A percentile compares a stretch with the other conserved stretches of the same genome.
Evolutionary conservation across 2,329 filamentous ascomycete species (phyloP).

Genomic region (Calonectria hawksworthii): DNA sequence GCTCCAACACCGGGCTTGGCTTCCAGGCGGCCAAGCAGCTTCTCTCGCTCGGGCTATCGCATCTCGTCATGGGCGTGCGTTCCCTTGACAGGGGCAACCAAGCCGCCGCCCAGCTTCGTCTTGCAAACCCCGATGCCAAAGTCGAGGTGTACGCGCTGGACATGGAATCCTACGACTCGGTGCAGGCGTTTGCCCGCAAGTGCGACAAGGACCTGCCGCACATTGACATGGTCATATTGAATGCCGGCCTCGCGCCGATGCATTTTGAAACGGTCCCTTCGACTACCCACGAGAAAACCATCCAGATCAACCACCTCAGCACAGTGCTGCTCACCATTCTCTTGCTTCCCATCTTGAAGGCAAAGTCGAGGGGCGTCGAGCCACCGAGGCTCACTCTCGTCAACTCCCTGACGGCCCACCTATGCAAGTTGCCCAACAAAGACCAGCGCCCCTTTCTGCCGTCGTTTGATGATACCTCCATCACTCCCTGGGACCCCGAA

Average conservation of each 20-base stretch:
- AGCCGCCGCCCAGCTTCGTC: slow-evolving; percentile 27
- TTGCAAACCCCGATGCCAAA: slow-evolving; percentile 8
- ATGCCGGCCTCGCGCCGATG: slow-evolving; percentile 47
- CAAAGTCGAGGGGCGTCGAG: background rate
- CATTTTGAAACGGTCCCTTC: slow-evolving; percentile 31
- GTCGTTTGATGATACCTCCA: slow-evolving; percentile 44
- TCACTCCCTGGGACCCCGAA: slow-evolving; percentile 34
- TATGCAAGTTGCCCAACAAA: slow-evolving; percentile 45
- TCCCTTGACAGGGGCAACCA: slow-evolving; percentile 32
- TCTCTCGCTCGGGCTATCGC: slow-evolving; percentile 33
- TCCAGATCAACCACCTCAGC: slow-evolving; percentile 52
- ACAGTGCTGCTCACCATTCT: slow-evolving; percentile 47
- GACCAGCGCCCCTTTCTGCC: slow-evolving; percentile 43
- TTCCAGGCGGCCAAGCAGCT: slow-evolving; percentile 43
- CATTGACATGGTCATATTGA: slow-evolving; percentile 50
- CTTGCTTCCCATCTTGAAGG: slow-evolving; percentile 41
- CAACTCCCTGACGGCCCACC: slow-evolving; percentile 46
- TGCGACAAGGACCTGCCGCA: slow-evolving; percentile 31
- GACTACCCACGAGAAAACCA: slow-evolving; percentile 47
- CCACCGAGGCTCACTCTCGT: slow-evolving; percentile 47
- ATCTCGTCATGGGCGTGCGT: slow-evolving; percentile 35
- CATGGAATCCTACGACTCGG: slow-evolving; percentile 44
- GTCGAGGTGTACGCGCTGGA: slow-evolving; percentile 45
- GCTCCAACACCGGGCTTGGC: slow-evolving; percentile 45
- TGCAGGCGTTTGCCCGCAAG: slow-evolving; percentile 34